phyloP scores from a whole-genome alignment of 495 filamentous ascomycete genomes.

The Neurospora tetraspora region DNA sequence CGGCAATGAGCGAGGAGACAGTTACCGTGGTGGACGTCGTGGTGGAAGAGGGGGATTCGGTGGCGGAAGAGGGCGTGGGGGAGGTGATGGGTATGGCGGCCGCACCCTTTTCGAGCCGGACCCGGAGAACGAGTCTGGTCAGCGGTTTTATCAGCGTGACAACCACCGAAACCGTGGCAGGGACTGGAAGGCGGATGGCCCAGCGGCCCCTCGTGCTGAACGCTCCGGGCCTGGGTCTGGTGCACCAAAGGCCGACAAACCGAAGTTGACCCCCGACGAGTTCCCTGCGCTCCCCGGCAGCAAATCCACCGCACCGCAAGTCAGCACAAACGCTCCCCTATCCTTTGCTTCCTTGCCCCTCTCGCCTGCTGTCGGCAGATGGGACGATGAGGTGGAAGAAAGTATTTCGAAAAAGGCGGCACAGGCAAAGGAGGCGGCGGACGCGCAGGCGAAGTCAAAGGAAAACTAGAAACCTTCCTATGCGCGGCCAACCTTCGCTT shows the following conservation, averaged over 20 bases:
- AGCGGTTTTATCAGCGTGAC: neutral
- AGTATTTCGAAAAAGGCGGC: neutral
- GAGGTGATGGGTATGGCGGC: constrained; percentile 6
- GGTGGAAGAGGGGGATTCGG: constrained; percentile 15
- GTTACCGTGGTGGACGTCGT: constrained; percentile 14
- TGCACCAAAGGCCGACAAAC: constrained; percentile 11
- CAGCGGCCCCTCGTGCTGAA: neutral
- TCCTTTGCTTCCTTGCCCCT: constrained; percentile 7
- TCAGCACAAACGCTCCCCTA: neutral
- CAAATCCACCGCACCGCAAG: neutral
- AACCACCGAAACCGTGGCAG: neutral
- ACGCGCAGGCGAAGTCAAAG: neutral
- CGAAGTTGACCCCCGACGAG: constrained; percentile 20
- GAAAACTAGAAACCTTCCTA: neutral
- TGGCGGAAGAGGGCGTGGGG: constrained; percentile 10
- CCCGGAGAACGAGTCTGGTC: neutral
- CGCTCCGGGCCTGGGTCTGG: constrained; percentile 2
- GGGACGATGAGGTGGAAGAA: constrained; percentile 37
- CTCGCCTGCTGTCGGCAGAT: constrained; percentile 29
- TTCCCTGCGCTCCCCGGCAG: constrained; percentile 32
- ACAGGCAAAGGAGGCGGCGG: neutral
- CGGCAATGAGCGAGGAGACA: constrained; percentile 11
- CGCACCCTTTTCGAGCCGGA: neutral
- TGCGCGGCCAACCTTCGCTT: neutral
- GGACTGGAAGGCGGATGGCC: neutral